Conservation (phyloP, 768 basidiomycete species). For the Cyclocybe cylindracea region DNA sequence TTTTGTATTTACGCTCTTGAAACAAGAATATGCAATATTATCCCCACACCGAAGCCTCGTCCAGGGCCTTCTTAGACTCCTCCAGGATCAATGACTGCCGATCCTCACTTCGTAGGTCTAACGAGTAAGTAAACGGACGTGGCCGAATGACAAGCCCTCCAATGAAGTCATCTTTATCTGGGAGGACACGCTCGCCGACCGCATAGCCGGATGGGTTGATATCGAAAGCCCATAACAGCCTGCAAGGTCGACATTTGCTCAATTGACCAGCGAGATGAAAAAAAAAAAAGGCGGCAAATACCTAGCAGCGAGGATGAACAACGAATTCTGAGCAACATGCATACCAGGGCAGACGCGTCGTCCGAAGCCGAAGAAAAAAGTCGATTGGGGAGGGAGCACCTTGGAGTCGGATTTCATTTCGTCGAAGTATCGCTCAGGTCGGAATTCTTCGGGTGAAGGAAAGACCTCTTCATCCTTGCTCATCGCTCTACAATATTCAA, state of each 20-base stretch:
- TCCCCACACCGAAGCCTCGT: conserved; percentile 1
- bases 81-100: conserved; percentile 9
- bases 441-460: conserved; percentile 21
- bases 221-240: conserved; percentile 23
- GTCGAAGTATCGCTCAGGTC: conserved; percentile 22
- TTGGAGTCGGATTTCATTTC: not conserved
- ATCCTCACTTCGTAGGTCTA: conserved; percentile 6
- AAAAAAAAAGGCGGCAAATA: not conserved
- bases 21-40: not conserved
- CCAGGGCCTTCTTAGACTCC: conserved; percentile 6
- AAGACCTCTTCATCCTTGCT: conserved; percentile 20
- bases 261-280: not conserved
- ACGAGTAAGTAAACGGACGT: conserved; percentile 11
- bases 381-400: conserved; percentile 6
- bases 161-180: conserved; percentile 14
- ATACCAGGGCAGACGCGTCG: conserved; percentile 5
- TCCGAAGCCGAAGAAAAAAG: conserved; percentile 13
- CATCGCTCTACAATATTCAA: not conserved
- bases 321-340: too few relatives aligned
- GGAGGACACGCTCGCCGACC: conserved; percentile 11
- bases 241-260: not conserved
- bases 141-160: conserved; percentile 17
- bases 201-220: conserved; percentile 15
- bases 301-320: conserved; percentile 17
- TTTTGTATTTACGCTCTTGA: not conserved